Conservation (phyloP, 192 early-diverging fungal species). For the Coemansia sp. region DNA sequence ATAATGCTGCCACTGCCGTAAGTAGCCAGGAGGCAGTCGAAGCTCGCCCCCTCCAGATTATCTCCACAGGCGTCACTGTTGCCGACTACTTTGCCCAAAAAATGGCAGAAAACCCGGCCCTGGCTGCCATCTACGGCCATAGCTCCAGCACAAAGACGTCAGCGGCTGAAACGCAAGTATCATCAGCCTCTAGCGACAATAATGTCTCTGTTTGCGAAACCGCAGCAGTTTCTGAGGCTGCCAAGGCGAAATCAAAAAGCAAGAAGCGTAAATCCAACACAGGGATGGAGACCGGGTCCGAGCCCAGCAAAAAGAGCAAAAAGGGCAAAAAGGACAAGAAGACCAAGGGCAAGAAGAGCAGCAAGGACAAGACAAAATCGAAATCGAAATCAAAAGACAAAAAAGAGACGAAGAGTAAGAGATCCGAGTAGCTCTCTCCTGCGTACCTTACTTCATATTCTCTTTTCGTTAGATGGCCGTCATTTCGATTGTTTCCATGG, state of each 20-base stretch:
- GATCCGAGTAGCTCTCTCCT: not conserved
- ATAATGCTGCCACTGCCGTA: not conserved
- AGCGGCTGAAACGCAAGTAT: not conserved
- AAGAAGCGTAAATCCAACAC: constrained; percentile 44
- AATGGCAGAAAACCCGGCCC: constrained; percentile 37
- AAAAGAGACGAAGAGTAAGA: constrained; percentile 28
- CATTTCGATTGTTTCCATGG: too few species aligned
- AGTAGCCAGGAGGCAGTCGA: not conserved
- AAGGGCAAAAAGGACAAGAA: constrained; percentile 27
- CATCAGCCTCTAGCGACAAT: not conserved
- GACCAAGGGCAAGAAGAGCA: constrained; percentile 33
- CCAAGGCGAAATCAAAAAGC: constrained; percentile 10
- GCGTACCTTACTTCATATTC: too few species aligned
- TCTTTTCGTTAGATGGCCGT: too few species aligned
- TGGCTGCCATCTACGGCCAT: constrained; percentile 39
- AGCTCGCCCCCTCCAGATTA: constrained; percentile 1
- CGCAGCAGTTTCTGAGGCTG: not conserved
- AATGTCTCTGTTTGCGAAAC: not conserved
- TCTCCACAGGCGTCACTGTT: constrained; percentile 32
- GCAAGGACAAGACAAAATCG: constrained; percentile 18
- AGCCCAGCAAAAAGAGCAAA: constrained; percentile 43
- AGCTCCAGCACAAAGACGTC: not conserved
- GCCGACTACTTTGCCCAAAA: constrained; percentile 53
- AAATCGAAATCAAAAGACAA: constrained; percentile 23
- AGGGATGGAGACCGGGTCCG: constrained; percentile 20